phyloP scores from a whole-genome alignment of 2,329 filamentous ascomycete genomes.

The Botrytis paeoniae region DNA sequence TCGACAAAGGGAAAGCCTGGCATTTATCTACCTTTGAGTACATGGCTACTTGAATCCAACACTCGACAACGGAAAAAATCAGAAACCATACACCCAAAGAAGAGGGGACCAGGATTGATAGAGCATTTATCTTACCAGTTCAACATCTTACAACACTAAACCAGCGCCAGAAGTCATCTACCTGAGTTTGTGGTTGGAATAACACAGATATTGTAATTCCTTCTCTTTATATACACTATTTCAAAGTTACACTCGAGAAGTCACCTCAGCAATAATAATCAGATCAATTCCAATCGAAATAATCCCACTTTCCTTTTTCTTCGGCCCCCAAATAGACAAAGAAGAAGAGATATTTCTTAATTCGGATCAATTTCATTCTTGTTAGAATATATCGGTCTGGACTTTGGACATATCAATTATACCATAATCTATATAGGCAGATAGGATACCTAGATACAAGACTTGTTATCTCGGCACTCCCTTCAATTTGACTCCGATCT shows the following conservation, averaged over 20 bases:
- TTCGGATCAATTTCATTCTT: not conserved
- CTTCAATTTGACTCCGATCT: not conserved
- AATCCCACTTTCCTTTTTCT: not conserved
- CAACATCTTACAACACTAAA: not conserved
- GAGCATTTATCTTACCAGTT: not conserved
- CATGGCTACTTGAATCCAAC: not conserved
- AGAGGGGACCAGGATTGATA: not conserved
- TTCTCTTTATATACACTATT: not conserved
- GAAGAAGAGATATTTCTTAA: not conserved
- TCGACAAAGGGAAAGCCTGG: not conserved
- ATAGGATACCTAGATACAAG: not conserved
- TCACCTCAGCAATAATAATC: not conserved
- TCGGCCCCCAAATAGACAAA: not conserved
- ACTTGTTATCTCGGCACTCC: not conserved
- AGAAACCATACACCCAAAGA: not conserved
- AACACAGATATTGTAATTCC: not conserved
- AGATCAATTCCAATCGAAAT: not conserved
- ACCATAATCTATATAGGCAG: not conserved
- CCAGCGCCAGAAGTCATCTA: not conserved
- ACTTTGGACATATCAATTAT: not conserved
- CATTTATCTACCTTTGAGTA: not conserved
- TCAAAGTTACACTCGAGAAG: not conserved
- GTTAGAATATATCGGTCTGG: not conserved
- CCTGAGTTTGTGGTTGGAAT: not conserved
- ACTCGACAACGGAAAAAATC: not conserved